A percentile compares a stretch with the other conserved stretches of the same genome.
phyloP scores from a whole-genome alignment of 176 grass and related monocot species.

The Musa troglodytarum region DNA sequence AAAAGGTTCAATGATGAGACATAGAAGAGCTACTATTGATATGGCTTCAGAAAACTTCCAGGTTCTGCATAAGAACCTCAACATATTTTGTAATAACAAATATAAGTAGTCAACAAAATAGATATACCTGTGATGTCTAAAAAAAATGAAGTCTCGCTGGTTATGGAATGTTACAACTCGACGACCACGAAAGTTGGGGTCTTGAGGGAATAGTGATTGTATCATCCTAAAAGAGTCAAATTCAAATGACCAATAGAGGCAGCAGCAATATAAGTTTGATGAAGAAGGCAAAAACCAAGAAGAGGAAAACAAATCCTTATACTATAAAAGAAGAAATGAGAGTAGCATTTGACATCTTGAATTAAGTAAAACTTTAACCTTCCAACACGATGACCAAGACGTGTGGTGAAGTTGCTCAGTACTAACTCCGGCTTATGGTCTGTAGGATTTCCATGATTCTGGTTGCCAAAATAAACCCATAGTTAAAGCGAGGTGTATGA shows the following conservation, averaged over 20 bases:
- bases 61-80: no score
- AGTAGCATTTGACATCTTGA: not conserved
- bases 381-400: conserved; percentile 81
- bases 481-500: not conserved
- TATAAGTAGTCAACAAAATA: not conserved
- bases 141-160: conserved; percentile 95
- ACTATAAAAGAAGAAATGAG: not conserved
- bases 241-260: not conserved
- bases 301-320: not conserved
- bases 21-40: no score
- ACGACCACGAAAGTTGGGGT: conserved; percentile 78
- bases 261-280: not conserved
- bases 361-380: conserved; percentile 38
- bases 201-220: conserved; percentile 82
- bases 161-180: conserved; percentile 96
- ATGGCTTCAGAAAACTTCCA: no score
- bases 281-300: not conserved
- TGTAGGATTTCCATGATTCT: conserved; percentile 98
- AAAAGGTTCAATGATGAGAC: no score
- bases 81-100: no score
- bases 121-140: conserved; percentile 84
- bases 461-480: not conserved
- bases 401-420: conserved; percentile 89
- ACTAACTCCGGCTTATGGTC: conserved; percentile 91
- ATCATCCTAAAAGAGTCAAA: conserved; percentile 52